Conservation (phyloP, 495 filamentous ascomycete species). For the Polyplosphaeria fusca region DNA sequence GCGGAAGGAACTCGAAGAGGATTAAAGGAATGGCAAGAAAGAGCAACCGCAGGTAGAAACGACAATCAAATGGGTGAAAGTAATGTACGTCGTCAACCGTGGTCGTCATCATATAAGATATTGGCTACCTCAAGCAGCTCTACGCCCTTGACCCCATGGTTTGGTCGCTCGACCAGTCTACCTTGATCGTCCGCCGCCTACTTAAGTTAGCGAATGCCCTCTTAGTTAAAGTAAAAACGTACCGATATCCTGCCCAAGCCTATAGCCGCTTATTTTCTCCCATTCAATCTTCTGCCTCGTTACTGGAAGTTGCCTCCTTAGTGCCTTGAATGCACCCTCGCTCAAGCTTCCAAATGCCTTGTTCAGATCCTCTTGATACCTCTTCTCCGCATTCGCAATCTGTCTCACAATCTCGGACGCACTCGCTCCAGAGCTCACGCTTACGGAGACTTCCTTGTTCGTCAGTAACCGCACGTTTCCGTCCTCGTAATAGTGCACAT, state of each 20-base stretch:
- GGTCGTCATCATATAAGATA: no score
- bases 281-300: slow-evolving; percentile 99
- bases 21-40: no score
- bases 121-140: no score
- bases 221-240: no score
- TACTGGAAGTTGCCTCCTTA: slow-evolving; percentile 89
- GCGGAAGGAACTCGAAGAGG: no score
- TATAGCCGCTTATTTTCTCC: slow-evolving; percentile 97
- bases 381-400: slow-evolving; percentile 77
- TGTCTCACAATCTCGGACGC: slow-evolving; percentile 67
- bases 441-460: slow-evolving; percentile 64
- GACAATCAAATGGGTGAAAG: no score
- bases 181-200: slow-evolving; percentile 21
- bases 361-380: slow-evolving; percentile 95
- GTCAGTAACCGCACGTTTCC: slow-evolving; percentile 93
- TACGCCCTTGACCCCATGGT: no score
- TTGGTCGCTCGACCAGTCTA: no score
- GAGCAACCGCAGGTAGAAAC: no score
- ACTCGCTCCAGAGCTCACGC: slow-evolving; percentile 54
- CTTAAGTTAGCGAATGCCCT: no score
- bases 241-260: slow-evolving; percentile 51
- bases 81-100: no score
- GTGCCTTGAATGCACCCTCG: slow-evolving; percentile 90
- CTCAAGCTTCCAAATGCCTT: slow-evolving; percentile 79
- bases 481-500: slow-evolving; percentile 99